Evolutionary conservation across 331 rosid genomes (phyloP).

Genomic region (Prunus yedoensis): DNA sequence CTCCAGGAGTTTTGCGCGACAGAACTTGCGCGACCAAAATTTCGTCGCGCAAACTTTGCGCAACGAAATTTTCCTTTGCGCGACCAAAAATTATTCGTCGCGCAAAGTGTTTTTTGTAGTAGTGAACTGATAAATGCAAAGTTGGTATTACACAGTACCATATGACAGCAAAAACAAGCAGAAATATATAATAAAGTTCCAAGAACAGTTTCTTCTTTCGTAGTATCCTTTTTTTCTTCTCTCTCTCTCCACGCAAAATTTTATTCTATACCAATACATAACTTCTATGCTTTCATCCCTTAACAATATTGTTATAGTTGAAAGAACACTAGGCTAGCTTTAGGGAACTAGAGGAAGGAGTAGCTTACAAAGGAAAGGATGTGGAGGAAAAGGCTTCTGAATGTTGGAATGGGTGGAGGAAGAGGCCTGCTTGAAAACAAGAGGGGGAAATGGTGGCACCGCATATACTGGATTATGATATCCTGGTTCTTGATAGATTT

Average conservation of each 20-base stretch:
- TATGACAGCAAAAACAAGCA: not conserved
- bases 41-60: too few relatives aligned
- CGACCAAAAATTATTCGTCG: too few relatives aligned
- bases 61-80: too few relatives aligned
- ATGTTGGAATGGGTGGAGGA: not conserved
- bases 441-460: too few relatives aligned
- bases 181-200: not conserved
- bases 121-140: not conserved
- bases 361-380: not conserved
- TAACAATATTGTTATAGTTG: not conserved
- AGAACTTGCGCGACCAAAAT: too few relatives aligned
- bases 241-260: not conserved
- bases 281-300: not conserved
- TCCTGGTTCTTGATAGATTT: conserved; percentile 3
- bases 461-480: not conserved
- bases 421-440: too few relatives aligned
- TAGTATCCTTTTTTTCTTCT: too few relatives aligned
- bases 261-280: not conserved
- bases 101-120: too few relatives aligned
- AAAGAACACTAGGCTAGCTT: not conserved
- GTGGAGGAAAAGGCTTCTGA: not conserved
- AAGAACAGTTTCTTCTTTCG: not conserved
- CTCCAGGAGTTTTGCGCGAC: too few relatives aligned
- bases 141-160: not conserved
- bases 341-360: not conserved